Percentiles rank a stretch among this genome's conserved stretches.
Evolutionary conservation across 2,329 filamentous ascomycete genomes (phyloP).

Genomic region (Aspergillus aculeatus): DNA sequence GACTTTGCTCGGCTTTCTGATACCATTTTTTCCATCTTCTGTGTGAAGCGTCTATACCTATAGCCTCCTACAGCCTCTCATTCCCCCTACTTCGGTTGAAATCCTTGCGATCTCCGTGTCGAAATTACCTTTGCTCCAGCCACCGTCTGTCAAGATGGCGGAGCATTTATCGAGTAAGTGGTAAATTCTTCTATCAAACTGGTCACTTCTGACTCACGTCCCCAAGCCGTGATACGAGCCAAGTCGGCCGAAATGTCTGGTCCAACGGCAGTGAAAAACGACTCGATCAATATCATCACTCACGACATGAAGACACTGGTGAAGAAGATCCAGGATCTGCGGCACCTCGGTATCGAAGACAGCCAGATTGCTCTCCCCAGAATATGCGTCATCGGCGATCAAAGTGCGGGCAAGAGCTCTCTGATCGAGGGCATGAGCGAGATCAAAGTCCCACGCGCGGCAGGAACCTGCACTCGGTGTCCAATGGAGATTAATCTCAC

Average conservation of each 20-base stretch:
- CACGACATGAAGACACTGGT: slow-evolving; percentile 40
- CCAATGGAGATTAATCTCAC: slow-evolving; percentile 76
- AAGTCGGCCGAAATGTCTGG: slow-evolving; percentile 3
- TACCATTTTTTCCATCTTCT: too few species aligned
- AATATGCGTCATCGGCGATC: slow-evolving; percentile 80
- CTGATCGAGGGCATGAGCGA: slow-evolving; percentile 62
- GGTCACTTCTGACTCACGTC: background rate
- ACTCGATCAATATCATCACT: slow-evolving; percentile 29
- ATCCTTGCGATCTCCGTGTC: background rate
- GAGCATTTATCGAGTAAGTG: background rate
- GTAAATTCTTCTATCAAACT: background rate
- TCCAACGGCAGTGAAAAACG: background rate
- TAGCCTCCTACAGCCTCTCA: too few species aligned
- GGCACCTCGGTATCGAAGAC: slow-evolving; percentile 70
- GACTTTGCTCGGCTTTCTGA: too few species aligned
- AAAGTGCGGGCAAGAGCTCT: slow-evolving; percentile 78
- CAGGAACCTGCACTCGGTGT: slow-evolving; percentile 75
- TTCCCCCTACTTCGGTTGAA: too few species aligned
- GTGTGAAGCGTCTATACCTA: too few species aligned
- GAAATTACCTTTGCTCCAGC: background rate
- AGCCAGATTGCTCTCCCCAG: slow-evolving; percentile 68
- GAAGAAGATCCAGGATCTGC: slow-evolving; percentile 56
- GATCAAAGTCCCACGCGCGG: slow-evolving; percentile 68
- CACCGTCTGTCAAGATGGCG: background rate
- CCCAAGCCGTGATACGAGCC: background rate